A percentile compares a stretch with the other conserved stretches of the same genome.
phyloP scores from a whole-genome alignment of 139 green algal genomes.

The Chlamydomonas sp. region DNA sequence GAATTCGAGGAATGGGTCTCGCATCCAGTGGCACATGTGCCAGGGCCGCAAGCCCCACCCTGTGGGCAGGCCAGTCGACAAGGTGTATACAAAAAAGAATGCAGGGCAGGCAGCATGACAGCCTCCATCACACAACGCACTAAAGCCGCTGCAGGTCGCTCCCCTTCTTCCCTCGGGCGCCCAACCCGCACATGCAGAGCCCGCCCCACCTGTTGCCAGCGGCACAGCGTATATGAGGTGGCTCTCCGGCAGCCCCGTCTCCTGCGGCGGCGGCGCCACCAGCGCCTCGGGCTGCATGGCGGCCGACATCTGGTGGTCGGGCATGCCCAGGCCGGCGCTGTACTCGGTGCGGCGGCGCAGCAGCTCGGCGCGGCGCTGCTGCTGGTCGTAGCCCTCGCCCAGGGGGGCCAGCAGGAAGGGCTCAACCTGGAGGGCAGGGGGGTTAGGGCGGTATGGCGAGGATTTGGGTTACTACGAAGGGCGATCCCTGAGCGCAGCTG shows the following conservation, averaged over 20 bases:
- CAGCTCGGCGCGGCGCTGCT: constrained; percentile 40
- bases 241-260: constrained; percentile 1
- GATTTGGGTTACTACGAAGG: too few relatives aligned
- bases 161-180: not conserved
- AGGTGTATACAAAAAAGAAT: too few relatives aligned
- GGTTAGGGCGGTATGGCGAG: not conserved
- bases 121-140: not conserved
- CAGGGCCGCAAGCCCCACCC: too few relatives aligned
- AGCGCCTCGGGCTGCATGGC: constrained; percentile 13
- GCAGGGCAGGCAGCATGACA: too few relatives aligned
- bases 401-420: constrained; percentile 62
- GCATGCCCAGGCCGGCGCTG: constrained; percentile 15
- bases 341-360: constrained; percentile 49
- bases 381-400: constrained; percentile 28
- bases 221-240: constrained; percentile 41
- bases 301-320: constrained; percentile 39
- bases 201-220: constrained; percentile 3
- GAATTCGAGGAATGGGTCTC: too few relatives aligned
- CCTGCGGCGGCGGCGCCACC: not conserved
- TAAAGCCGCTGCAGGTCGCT: not conserved
- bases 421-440: constrained; percentile 50
- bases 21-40: too few relatives aligned
- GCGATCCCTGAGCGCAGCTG: too few relatives aligned
- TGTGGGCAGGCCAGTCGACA: too few relatives aligned
- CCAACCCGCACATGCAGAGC: not conserved